A percentile compares a stretch with the other conserved stretches of the same genome.
Conservation (phyloP, 176 grass and related monocot genomes). For the Lolium rigidum region DNA sequence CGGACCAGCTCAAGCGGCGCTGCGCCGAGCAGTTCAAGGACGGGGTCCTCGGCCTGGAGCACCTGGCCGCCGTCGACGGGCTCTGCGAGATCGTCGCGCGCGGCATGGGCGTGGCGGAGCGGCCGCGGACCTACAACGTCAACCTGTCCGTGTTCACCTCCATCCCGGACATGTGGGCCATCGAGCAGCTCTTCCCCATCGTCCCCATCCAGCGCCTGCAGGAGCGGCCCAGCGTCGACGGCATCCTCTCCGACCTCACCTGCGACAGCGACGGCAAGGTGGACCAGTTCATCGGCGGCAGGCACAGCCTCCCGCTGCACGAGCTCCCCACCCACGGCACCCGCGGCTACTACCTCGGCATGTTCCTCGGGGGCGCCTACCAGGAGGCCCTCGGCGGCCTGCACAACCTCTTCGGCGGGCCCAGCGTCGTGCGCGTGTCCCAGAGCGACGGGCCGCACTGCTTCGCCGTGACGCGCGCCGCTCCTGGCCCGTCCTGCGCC, state of each 20-base stretch:
- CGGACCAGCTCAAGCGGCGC: slow-evolving; percentile 82
- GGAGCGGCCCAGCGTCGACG: slow-evolving; percentile 65
- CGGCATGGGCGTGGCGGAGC: slow-evolving; percentile 63
- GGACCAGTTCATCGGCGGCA: slow-evolving; percentile 72
- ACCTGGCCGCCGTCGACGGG: slow-evolving; percentile 78
- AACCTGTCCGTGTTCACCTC: slow-evolving; percentile 95
- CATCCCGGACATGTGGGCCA: slow-evolving; percentile 92
- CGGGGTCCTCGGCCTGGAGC: slow-evolving; percentile 69
- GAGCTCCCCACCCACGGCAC: slow-evolving; percentile 54
- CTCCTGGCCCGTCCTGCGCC: slow-evolving; percentile 71
- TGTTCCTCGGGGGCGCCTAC: slow-evolving; percentile 98
- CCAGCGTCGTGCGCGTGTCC: slow-evolving; percentile 86
- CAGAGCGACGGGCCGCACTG: slow-evolving; percentile 87
- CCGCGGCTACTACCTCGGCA: slow-evolving; percentile 85
- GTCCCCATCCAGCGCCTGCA: slow-evolving; percentile 85
- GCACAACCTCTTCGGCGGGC: slow-evolving; percentile 96
- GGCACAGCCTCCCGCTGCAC: slow-evolving; percentile 79
- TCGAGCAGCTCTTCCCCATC: slow-evolving; percentile 90
- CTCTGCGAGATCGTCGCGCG: slow-evolving; percentile 81
- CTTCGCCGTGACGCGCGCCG: slow-evolving; percentile 83
- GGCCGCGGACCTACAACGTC: slow-evolving; percentile 71
- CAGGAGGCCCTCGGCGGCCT: slow-evolving; percentile 92
- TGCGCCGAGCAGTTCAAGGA: slow-evolving; percentile 91
- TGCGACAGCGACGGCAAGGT: slow-evolving; percentile 98
- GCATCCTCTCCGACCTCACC: slow-evolving; percentile 79